Evolutionary conservation across 2,329 filamentous ascomycete species (phyloP), one percentile per base, ranked within the genome.

Genomic region (Aspergillus novofumigatus): DNA sequence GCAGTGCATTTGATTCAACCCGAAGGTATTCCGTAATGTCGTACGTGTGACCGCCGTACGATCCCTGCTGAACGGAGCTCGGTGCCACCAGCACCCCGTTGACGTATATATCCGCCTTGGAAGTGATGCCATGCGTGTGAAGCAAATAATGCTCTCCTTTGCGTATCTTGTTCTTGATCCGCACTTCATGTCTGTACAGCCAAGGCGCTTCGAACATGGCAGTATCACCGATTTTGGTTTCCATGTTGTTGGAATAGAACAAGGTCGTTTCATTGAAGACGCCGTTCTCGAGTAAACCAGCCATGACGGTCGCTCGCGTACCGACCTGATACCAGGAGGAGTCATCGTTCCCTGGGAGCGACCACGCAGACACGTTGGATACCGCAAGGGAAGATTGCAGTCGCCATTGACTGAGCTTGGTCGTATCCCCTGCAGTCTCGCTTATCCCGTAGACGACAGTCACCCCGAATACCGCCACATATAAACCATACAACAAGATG

Each of bases 51-150:
- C 85, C 85, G 0, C 70, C 80, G 52, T 86, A 87, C 0, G 84
- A 76, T 1, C 85, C 85, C 8, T 76, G 75, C 61, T 87, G 84
- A 6, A 72, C 61, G 0, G 73, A 62, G 4, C 77, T 80, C 28
- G 76, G 75, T 1, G 77, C 83, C 17, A 87, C 68, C 56, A 79
- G 71, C 29, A 74, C 69, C 11, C 84, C 83, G 56, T 87, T 87
- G 51, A 87, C 59, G 57, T 77, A 86, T 5, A 88, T 78, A 60
- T 87, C 84, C 1, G 82, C 85, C 32, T 78, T 79, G 1, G 84
- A 85, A 0, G 79, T 81, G 60, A 87, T 84, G 4, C 85, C 85
- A 58, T 87, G 76, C 0, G 83, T 86, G 35, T 80, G 71, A 1
- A 87, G 71, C 28, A 82, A 75, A 60, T 79, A 83, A 61, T 84